Conservation (phyloP, 768 basidiomycete species). For the Rhizopogon vinicolor region DNA sequence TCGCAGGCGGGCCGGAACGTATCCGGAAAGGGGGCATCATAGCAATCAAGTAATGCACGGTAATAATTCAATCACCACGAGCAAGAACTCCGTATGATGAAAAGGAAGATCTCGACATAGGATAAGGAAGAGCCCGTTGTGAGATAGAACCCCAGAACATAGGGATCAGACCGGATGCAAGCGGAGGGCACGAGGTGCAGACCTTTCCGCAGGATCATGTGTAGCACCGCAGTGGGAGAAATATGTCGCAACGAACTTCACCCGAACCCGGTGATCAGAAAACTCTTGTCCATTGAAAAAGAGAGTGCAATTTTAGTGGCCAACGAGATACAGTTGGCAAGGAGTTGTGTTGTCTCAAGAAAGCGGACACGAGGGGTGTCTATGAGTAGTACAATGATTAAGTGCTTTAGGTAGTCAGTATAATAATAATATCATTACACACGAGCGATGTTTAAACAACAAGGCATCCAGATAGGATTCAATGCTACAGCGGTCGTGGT, state of each 20-base stretch:
- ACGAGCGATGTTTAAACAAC: constrained; percentile 14
- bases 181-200: constrained; percentile 17
- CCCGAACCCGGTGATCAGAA: constrained; percentile 18
- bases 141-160: constrained; percentile 9
- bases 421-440: constrained; percentile 31
- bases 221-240: constrained; percentile 12
- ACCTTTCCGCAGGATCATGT: constrained; percentile 16
- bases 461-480: constrained; percentile 5
- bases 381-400: constrained; percentile 15
- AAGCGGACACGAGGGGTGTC: constrained; percentile 9
- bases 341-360: constrained; percentile 19
- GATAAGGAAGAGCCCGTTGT: constrained; percentile 8
- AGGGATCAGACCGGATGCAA: constrained; percentile 16
- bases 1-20: not conserved
- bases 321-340: constrained; percentile 7
- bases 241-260: constrained; percentile 11
- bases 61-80: not conserved
- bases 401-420: constrained; percentile 27
- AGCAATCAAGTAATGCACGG: not conserved
- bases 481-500: constrained; percentile 1
- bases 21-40: not conserved
- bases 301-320: constrained; percentile 12
- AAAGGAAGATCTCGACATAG: not conserved
- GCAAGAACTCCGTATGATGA: too few relatives aligned
- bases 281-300: constrained; percentile 14